Conservation (phyloP, 1,284 basidiomycete species). For the Ganoderma boninense region DNA sequence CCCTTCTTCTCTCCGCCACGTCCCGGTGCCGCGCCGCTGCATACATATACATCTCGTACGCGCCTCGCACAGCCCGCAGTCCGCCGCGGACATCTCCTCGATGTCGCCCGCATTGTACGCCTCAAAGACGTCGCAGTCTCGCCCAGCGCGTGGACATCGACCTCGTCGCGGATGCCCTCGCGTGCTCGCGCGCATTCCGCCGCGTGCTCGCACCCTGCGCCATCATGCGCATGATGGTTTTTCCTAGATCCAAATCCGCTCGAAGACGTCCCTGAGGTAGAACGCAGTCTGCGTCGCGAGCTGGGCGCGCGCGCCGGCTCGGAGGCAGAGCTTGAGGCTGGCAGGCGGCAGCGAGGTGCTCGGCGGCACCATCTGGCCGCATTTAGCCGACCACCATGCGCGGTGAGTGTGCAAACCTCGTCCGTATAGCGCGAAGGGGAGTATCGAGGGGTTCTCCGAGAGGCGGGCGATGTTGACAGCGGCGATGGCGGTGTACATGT, state of each 20-base stretch:
- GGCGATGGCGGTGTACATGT: neutral
- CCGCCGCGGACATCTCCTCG: neutral
- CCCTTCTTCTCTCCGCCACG: neutral
- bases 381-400: neutral
- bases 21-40: neutral
- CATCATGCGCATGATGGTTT: too few relatives aligned
- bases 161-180: neutral
- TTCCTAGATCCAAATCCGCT: neutral
- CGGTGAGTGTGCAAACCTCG: neutral
- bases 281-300: neutral
- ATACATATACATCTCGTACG: neutral
- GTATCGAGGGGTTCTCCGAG: neutral
- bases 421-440: neutral
- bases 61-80: neutral
- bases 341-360: slow-evolving; percentile 3
- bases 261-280: neutral
- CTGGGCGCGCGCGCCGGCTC: neutral
- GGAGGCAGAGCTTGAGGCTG: slow-evolving; percentile 16
- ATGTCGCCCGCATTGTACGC: too few relatives aligned
- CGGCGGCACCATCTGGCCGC: slow-evolving; percentile 7
- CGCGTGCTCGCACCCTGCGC: neutral
- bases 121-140: neutral
- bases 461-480: neutral
- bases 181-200: neutral
- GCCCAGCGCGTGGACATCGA: neutral